phyloP scores from a whole-genome alignment of 306 rosid genomes.

The Macrotyloma uniflorum region DNA sequence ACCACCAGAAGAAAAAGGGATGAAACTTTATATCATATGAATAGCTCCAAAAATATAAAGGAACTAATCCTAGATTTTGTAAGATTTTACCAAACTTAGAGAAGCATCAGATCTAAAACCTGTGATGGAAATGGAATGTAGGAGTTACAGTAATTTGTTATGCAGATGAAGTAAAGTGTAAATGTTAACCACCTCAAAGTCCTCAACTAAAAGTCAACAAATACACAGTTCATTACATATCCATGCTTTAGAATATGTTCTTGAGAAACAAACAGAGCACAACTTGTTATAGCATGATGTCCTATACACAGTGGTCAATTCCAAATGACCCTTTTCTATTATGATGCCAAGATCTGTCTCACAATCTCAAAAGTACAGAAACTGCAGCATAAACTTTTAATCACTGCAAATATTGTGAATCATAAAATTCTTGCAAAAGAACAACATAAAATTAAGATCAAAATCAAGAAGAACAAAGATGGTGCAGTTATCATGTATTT shows the following conservation, averaged over 20 bases:
- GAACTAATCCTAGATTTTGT: background rate
- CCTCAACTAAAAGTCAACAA: background rate
- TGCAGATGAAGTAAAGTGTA: background rate
- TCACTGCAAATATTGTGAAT: background rate
- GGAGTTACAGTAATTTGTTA: background rate
- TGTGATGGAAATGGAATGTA: slow-evolving; percentile 4
- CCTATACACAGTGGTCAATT: background rate
- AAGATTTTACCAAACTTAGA: background rate
- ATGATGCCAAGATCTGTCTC: background rate
- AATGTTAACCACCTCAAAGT: background rate
- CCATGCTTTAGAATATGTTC: background rate
- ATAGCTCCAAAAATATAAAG: background rate
- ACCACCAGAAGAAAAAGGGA: background rate
- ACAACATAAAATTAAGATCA: background rate
- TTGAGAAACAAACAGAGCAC: background rate
- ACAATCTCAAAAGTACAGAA: background rate
- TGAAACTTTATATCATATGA: background rate
- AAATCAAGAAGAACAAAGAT: background rate
- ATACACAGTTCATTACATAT: background rate
- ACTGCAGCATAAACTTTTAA: background rate
- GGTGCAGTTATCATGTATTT: background rate
- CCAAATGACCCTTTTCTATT: background rate
- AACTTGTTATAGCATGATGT: background rate
- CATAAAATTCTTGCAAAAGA: background rate
- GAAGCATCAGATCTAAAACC: background rate